Evolutionary conservation across 192 early-diverging fungal genomes (phyloP).

Genomic region (Pilaira anomala): DNA sequence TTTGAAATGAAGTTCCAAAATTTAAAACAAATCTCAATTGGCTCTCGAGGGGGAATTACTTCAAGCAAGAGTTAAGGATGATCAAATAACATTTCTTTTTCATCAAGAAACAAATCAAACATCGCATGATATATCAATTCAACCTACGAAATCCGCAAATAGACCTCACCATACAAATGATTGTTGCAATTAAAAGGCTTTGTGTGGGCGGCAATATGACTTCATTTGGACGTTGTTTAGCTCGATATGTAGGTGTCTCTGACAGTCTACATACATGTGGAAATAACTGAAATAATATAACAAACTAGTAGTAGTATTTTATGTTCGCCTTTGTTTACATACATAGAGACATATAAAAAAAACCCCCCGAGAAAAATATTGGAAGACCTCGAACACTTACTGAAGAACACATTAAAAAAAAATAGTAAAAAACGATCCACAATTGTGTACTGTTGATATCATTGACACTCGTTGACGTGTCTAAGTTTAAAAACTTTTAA

Average conservation of each 20-base stretch:
- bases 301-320: conserved; percentile 11
- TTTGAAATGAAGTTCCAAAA: conserved; percentile 11
- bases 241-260: conserved; percentile 6
- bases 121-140: conserved; percentile 9
- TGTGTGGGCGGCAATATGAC: background rate
- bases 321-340: conserved; percentile 1
- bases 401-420: conserved; percentile 2
- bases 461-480: too few species aligned
- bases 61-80: conserved; percentile 10
- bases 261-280: conserved; percentile 6
- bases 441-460: too few species aligned
- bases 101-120: conserved; percentile 8
- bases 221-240: conserved; percentile 10
- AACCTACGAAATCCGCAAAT: conserved; percentile 9
- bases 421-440: background rate
- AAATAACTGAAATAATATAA: conserved; percentile 6
- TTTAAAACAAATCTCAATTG: conserved; percentile 8
- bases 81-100: conserved; percentile 2
- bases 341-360: conserved; percentile 8
- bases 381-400: background rate
- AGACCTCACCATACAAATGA: conserved; percentile 7
- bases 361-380: conserved; percentile 1
- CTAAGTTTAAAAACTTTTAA: background rate
- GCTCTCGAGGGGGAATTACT: background rate
- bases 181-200: conserved; percentile 10